Evolutionary conservation across 2,329 filamentous ascomycete species (phyloP).

Genomic region (Exophiala sideris): DNA sequence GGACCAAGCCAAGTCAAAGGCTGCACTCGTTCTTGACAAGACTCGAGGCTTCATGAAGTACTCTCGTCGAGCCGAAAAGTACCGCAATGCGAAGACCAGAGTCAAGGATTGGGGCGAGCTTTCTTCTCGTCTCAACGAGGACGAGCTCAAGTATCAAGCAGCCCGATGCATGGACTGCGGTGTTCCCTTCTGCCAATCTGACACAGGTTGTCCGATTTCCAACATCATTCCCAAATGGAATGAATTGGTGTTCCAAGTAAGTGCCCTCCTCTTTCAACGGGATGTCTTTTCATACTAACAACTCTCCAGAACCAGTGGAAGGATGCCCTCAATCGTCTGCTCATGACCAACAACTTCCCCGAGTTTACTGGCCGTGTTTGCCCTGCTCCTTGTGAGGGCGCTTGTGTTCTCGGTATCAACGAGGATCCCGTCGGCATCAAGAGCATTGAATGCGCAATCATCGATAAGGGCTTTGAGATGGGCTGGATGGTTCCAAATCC

Average conservation of each 20-base stretch:
- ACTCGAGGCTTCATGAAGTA: constrained; percentile 98
- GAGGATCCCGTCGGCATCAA: constrained; percentile 98
- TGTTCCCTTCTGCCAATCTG: constrained; percentile 96
- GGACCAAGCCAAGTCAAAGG: constrained; percentile 83
- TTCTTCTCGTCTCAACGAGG: constrained; percentile 80
- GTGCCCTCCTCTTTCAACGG: too few relatives aligned
- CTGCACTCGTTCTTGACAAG: constrained; percentile 91
- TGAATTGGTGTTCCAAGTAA: constrained; percentile 67
- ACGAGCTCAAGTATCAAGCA: constrained; percentile 94
- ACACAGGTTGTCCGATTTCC: constrained; percentile 90
- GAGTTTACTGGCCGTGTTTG: constrained; percentile 97
- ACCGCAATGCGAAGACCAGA: constrained; percentile 76
- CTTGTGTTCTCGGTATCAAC: constrained; percentile 93
- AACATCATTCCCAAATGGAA: constrained; percentile 99
- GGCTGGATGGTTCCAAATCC: constrained; percentile 91
- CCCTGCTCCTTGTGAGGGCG: constrained; percentile 92
- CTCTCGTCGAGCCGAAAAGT: constrained; percentile 87
- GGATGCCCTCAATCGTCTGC: constrained; percentile 82
- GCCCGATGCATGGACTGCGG: constrained; percentile 98
- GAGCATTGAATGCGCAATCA: constrained; percentile 96
- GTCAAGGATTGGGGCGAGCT: constrained; percentile 94
- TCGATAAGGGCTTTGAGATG: constrained; percentile 95
- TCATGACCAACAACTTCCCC: constrained; percentile 98
- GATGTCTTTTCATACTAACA: too few relatives aligned
- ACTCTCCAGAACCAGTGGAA: constrained; percentile 87